Percentiles rank a stretch among this genome's conserved stretches.
phyloP scores from a whole-genome alignment of 805 yeast genomes.

The Saccharomycopsis microspora region DNA sequence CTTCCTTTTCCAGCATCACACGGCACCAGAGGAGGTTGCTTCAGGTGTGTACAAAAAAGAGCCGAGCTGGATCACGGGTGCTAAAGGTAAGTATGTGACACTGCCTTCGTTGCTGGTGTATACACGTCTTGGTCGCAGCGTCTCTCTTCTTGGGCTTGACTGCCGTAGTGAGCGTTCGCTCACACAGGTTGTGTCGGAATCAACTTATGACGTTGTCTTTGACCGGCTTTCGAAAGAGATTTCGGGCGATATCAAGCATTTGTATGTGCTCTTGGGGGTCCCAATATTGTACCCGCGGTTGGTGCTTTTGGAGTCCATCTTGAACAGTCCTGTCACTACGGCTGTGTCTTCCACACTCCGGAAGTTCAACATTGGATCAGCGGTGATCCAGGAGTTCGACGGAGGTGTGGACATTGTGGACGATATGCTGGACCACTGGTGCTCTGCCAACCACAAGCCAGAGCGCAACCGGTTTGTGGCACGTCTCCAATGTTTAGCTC shows the following conservation, averaged over 20 bases:
- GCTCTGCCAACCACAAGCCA: conserved; percentile 72
- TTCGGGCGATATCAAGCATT: conserved; percentile 53
- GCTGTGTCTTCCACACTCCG: background rate
- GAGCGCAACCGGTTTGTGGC: conserved; percentile 69
- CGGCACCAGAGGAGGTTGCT: conserved; percentile 32
- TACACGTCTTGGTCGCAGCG: conserved; percentile 60
- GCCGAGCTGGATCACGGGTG: conserved; percentile 53
- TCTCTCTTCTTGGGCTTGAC: conserved; percentile 71
- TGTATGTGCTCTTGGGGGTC: conserved; percentile 79
- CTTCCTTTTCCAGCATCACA: conserved; percentile 85
- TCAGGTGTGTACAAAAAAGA: conserved; percentile 29
- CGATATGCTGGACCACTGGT: conserved; percentile 96
- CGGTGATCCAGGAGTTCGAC: conserved; percentile 83
- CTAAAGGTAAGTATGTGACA: conserved; percentile 48
- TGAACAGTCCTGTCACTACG: conserved; percentile 29
- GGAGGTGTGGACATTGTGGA: conserved; percentile 87
- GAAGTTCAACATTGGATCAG: conserved; percentile 33
- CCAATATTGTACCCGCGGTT: conserved; percentile 92
- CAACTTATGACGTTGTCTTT: conserved; percentile 54
- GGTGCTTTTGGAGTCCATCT: conserved; percentile 77
- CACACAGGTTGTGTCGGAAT: conserved; percentile 38
- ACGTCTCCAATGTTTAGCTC: conserved; percentile 54
- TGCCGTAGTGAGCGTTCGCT: conserved; percentile 84
- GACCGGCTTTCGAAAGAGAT: conserved; percentile 32
- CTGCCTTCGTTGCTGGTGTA: conserved; percentile 57